Evolutionary conservation across 768 basidiomycete genomes (phyloP).

Genomic region (Dioszegia aurantiaca): DNA sequence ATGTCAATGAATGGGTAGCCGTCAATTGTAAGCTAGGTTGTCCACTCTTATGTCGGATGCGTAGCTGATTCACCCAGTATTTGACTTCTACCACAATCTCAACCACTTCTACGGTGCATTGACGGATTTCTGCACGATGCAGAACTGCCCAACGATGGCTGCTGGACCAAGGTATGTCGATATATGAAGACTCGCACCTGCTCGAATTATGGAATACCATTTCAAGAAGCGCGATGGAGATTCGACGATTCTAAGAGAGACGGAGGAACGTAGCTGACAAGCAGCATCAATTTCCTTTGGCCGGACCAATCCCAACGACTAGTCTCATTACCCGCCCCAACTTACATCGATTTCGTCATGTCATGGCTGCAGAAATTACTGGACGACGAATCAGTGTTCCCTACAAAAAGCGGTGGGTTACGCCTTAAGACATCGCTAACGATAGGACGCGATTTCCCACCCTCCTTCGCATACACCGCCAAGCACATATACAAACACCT

Average conservation of each 20-base stretch:
- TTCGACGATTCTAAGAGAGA: too few species aligned
- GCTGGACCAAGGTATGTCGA: constrained; percentile 79
- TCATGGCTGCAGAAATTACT: constrained; percentile 91
- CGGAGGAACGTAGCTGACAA: neutral
- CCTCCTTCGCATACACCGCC: constrained; percentile 77
- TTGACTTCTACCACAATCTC: constrained; percentile 94
- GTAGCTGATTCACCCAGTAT: constrained; percentile 60
- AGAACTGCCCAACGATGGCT: constrained; percentile 87
- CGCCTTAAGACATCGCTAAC: neutral
- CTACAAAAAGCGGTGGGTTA: constrained; percentile 81
- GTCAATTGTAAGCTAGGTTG: constrained; percentile 69
- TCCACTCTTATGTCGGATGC: neutral
- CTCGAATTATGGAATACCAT: too few species aligned
- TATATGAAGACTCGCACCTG: too few species aligned
- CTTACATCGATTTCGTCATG: constrained; percentile 97
- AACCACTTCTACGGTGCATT: constrained; percentile 96
- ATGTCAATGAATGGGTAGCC: constrained; percentile 96
- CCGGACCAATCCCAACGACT: constrained; percentile 86
- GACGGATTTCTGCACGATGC: constrained; percentile 85
- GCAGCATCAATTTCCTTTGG: constrained; percentile 89
- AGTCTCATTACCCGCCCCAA: constrained; percentile 83
- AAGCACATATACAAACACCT: constrained; percentile 96
- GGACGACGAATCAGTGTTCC: constrained; percentile 91
- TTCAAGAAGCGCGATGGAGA: too few species aligned
- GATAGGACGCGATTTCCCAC: constrained; percentile 79